Evolutionary conservation across 78 protist species (phyloP).

Genomic region (Diacronema lutheri): DNA sequence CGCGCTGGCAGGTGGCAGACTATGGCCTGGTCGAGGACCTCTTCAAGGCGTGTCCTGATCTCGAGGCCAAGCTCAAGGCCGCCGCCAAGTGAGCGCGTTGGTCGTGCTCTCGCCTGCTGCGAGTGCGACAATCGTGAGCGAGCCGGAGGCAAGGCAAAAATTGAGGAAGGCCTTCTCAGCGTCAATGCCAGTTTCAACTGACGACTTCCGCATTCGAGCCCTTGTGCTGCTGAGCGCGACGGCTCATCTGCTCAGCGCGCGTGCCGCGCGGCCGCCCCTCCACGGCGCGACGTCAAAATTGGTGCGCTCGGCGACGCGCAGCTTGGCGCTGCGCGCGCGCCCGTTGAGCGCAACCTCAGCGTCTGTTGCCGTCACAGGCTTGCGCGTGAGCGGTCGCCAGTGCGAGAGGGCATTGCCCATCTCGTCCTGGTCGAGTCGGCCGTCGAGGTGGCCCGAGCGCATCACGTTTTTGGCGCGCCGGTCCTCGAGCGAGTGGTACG

Average conservation of each 20-base stretch:
- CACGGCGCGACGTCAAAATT: no score
- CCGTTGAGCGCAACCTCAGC: not conserved
- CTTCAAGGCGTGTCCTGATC: conserved; percentile 76
- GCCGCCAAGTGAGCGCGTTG: no score
- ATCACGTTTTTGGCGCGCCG: not conserved
- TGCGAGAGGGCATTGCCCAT: not conserved
- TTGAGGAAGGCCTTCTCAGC: no score
- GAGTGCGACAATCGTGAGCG: no score
- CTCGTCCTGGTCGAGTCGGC: not conserved
- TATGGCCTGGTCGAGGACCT: conserved; percentile 87
- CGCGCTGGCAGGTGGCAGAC: conserved; percentile 79
- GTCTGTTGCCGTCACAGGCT: not conserved
- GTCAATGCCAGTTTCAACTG: no score
- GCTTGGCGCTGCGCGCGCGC: not conserved
- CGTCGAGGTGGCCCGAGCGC: not conserved
- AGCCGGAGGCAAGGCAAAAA: no score
- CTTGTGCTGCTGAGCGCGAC: no score
- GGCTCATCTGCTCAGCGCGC: no score
- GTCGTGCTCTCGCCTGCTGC: no score
- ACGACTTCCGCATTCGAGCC: no score
- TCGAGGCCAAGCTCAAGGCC: conserved; percentile 22
- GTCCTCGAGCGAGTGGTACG: conserved; percentile 27
- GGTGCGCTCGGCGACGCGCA: conserved; percentile 10
- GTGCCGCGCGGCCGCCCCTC: no score
- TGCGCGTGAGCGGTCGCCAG: not conserved